Evolutionary conservation across 495 filamentous ascomycete species (phyloP), one percentile per base, ranked within the genome.

Genomic region (Thermothielavioides terrestris): DNA sequence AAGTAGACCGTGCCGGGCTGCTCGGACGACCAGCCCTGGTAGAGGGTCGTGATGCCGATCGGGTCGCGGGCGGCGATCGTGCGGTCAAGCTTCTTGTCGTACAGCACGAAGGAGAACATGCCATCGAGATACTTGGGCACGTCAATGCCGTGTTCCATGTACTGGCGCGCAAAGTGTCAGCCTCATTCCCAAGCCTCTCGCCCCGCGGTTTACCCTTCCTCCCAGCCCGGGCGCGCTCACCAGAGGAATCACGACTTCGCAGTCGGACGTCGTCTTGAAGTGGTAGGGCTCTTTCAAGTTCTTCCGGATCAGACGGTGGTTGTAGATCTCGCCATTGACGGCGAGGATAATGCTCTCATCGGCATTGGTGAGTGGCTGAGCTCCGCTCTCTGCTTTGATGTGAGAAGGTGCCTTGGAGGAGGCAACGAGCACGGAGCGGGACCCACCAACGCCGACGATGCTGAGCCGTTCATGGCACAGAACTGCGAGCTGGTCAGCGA

Each of bases 261-360:
- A 98, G 58, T 98, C 92, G 26, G 90, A 95, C 63, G 92, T 84
- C 43, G 92, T 98, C 81, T 94, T 94, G 79, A 95, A 98, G 68
- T 85, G 81, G 68, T 94, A 91, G 21, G 83, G 79, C 20, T 69
- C 72, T 68, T 86, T 86, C 62, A 96, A 69, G 52, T 70, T 73
- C 70, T 95, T 96, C 55, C 92, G 82, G 56, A 98, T 73, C 56
- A 95, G 79, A 54, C 89, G 82, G 72, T 98, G 92, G 80, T 98
- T 98, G 77, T 98, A 98, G 67, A 98, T 98, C 70, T 98, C 92
- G 70, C 92, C 92, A 70, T 98, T 98, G 82, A 96, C 92, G 50
- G 92, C 92, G 42, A 98, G 79, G 49, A 89, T 82, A 55, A 98
- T 82, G 53, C 78, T 84, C 46, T 80, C 84, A 62, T 95, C 90